Evolutionary conservation across 208 protist species (phyloP).

Genomic region (Naegleria lovaniensis): DNA sequence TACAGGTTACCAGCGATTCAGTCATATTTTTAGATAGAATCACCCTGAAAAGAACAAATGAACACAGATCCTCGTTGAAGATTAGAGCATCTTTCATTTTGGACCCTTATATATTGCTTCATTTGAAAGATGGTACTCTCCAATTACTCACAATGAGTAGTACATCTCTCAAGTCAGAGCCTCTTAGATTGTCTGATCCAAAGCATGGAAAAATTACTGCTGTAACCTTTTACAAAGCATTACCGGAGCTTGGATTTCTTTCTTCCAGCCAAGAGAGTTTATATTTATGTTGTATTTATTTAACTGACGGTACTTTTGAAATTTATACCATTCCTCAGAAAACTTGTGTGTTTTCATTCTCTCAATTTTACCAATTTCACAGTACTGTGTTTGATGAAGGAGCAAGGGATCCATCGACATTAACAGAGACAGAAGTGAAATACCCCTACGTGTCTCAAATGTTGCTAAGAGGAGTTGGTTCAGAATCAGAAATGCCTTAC

Average conservation of each 20-base stretch:
- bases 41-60: background rate
- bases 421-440: background rate
- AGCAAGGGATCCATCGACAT: background rate
- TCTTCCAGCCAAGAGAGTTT: background rate
- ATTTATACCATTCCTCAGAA: constrained; percentile 1
- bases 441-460: constrained; percentile 26
- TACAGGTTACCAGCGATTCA: background rate
- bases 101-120: background rate
- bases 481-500: background rate
- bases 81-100: background rate
- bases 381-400: background rate
- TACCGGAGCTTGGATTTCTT: background rate
- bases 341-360: background rate
- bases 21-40: background rate
- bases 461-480: constrained; percentile 2
- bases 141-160: background rate
- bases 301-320: background rate
- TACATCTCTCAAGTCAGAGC: too few relatives aligned
- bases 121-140: background rate
- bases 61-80: background rate
- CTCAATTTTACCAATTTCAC: constrained; percentile 13
- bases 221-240: background rate
- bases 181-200: background rate
- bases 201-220: constrained; percentile 1
- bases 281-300: background rate